Evolutionary conservation across 805 yeast genomes (phyloP), one percentile per base, ranked within the genome.

Genomic region (Kuraishia cidri): DNA sequence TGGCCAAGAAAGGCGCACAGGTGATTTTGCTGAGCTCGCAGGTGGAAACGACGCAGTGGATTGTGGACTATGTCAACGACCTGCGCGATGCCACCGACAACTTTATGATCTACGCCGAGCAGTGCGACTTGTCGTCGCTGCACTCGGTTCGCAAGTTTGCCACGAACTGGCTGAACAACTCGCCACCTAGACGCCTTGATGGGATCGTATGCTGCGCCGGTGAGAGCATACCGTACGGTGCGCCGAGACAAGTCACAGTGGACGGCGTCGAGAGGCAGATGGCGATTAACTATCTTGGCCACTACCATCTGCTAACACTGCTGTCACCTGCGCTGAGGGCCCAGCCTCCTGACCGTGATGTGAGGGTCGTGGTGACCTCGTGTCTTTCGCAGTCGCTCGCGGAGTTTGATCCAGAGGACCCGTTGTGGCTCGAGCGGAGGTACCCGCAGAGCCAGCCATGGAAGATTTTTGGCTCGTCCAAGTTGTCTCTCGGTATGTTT

Each of bases 311-410:
- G 17, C 62, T 92, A 35, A 81, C 84, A 3, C 59, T 92, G 19
- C 52, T 92, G 33, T 72, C 77, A n/a, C 97, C 97, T 0, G 72
- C 92, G 7, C 62, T 92, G 34, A 75, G 82, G 41, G 79, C 77
- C 2, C 99, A 92, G 58, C 94, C 97, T 3, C 85, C 95, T 0
- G 97, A 88, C 55, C 69, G 99, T 42, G 97, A 88, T 48, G 95
- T 92, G 3, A 64, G 97, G 29, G 72, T 92, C 4, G 52, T 92
- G 3, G 43, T 86, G n/a, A 71, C 88, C 0, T 69, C 86, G 1
- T 92, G 98, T 56, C 58, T 82, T 39, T 62, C 86, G 8, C 92
- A 85, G 41, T 72, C 85, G 2, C 48, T 83, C 56, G 97, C 84
- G 2, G 67, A 66, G 10, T 48, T 90, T 12, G 78, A 80, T 37